phyloP scores from a whole-genome alignment of 140 eudicot species.

The Anethum foeniculum region DNA sequence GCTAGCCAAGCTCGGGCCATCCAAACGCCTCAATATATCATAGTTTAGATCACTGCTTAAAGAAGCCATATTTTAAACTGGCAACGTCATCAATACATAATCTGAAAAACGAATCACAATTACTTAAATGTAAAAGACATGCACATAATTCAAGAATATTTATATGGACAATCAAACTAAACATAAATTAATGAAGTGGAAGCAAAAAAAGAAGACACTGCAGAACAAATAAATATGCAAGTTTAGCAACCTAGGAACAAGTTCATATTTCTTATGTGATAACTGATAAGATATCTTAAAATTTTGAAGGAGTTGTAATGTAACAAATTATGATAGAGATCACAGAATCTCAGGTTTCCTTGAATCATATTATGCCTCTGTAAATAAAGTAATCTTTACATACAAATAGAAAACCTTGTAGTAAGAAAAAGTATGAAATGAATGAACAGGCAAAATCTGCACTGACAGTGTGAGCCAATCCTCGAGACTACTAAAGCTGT shows the following conservation, averaged over 20 bases:
- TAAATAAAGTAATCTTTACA: background rate
- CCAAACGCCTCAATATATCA: conserved; percentile 81
- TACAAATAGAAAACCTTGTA: background rate
- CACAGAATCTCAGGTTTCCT: background rate
- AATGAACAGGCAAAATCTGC: background rate
- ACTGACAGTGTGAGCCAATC: background rate
- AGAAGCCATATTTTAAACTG: conserved; percentile 51
- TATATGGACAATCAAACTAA: background rate
- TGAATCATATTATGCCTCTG: background rate
- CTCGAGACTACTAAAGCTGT: background rate
- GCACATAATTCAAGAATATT: background rate
- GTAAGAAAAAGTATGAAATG: background rate
- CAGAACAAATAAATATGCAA: background rate
- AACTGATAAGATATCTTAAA: background rate
- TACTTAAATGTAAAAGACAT: background rate
- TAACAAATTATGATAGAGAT: background rate
- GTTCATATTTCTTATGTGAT: background rate
- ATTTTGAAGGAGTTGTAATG: background rate
- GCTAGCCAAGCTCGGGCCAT: conserved; percentile 82
- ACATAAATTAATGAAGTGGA: background rate
- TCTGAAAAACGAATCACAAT: conserved; percentile 26
- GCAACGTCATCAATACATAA: conserved; percentile 32
- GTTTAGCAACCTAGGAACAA: background rate
- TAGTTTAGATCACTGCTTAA: conserved; percentile 73
- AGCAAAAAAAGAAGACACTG: background rate